A percentile compares a stretch with the other conserved stretches of the same genome.
These are phyloP conservation scores for Bocquillonia castaneifolia DNA, from an alignment of 441 rosid species.

Conservation along the genomic window DNA sequence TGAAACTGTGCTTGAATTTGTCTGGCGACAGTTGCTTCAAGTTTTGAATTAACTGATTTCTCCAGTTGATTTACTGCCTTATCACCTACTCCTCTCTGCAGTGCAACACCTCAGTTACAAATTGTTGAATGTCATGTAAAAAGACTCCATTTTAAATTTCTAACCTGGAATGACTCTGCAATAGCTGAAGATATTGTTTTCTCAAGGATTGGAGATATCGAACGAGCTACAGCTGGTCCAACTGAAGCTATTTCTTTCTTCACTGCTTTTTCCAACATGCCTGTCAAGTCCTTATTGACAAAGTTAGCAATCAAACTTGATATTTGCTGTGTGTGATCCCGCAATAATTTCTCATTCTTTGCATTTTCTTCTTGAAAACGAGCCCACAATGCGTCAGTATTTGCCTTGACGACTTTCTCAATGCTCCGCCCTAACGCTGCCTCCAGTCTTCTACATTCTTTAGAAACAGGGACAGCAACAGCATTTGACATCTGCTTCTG, in stretches of 20 bases:
- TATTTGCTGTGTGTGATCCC: constrained; percentile 56
- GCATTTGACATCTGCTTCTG: constrained; percentile 63
- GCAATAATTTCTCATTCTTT: constrained; percentile 55
- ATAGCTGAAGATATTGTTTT: constrained; percentile 57
- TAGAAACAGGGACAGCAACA: constrained; percentile 44
- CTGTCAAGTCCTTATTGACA: constrained; percentile 57
- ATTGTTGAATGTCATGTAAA: too few species aligned
- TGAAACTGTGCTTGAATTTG: constrained; percentile 78
- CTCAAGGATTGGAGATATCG: constrained; percentile 56
- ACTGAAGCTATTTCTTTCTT: constrained; percentile 60
- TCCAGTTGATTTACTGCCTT: constrained; percentile 63
- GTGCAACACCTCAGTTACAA: too few species aligned
- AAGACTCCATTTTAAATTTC: neutral
- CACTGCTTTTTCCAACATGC: constrained; percentile 52
- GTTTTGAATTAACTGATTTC: constrained; percentile 55
- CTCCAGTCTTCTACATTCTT: constrained; percentile 75
- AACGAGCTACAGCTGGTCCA: constrained; percentile 47
- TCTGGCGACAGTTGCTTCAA: constrained; percentile 60
- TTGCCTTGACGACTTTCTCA: constrained; percentile 64
- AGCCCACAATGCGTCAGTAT: constrained; percentile 72
- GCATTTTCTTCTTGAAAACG: constrained; percentile 67
- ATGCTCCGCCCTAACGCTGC: constrained; percentile 56
- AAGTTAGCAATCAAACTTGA: constrained; percentile 44
- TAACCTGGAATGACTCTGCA: constrained; percentile 79
- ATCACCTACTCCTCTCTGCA: constrained; percentile 75